Conservation (phyloP, 805 yeast species). For the Pichia thaimueangensis region DNA sequence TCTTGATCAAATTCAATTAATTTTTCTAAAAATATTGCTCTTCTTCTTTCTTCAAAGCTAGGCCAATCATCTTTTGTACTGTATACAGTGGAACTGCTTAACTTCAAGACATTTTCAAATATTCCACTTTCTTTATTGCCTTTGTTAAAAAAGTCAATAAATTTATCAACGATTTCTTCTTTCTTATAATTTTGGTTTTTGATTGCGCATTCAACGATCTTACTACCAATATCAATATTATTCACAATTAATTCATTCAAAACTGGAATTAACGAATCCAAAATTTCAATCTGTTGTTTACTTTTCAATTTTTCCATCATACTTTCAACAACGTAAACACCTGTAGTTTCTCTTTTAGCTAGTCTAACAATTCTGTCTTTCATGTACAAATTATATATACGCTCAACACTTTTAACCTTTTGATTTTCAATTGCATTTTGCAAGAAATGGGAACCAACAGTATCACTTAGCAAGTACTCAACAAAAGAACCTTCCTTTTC, state of each 20-base stretch:
- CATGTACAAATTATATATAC: slow-evolving; percentile 68
- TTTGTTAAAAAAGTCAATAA: slow-evolving; percentile 37
- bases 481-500: slow-evolving; percentile 70
- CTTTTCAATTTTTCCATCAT: slow-evolving; percentile 59
- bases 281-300: slow-evolving; percentile 53
- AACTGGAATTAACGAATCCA: slow-evolving; percentile 62
- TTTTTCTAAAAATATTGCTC: slow-evolving; percentile 68
- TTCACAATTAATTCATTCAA: slow-evolving; percentile 55
- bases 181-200: slow-evolving; percentile 51
- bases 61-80: slow-evolving; percentile 88
- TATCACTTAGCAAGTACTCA: slow-evolving; percentile 74
- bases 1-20: slow-evolving; percentile 58
- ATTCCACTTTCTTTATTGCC: slow-evolving; percentile 38
- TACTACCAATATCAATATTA: slow-evolving; percentile 63
- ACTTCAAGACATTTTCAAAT: slow-evolving; percentile 59
- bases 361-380: slow-evolving; percentile 64
- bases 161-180: slow-evolving; percentile 48
- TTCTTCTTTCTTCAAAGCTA: slow-evolving; percentile 79
- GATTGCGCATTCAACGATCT: slow-evolving; percentile 60
- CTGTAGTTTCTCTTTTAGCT: slow-evolving; percentile 77
- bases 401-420: slow-evolving; percentile 60
- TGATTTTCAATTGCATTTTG: slow-evolving; percentile 63
- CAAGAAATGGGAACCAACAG: slow-evolving; percentile 91
- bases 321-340: slow-evolving; percentile 71
- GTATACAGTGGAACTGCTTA: slow-evolving; percentile 69